Base-by-base conservation (phyloP, 2,329 filamentous ascomycete genomes). In the Talaromyces pinophilus region DNA sequence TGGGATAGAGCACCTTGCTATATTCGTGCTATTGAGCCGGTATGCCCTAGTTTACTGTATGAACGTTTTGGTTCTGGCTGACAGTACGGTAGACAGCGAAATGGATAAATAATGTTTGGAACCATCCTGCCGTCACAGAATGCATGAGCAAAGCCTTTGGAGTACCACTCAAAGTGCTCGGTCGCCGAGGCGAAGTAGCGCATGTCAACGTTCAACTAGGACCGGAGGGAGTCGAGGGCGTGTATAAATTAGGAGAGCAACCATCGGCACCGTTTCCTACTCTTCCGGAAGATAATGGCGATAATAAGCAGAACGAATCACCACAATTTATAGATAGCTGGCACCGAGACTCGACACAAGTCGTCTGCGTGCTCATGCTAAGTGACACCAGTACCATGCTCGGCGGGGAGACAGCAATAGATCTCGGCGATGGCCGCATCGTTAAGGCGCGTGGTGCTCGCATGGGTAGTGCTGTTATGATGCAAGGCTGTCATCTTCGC, bases 331-430 rank as follows among this genome's bases (percentile, higher is more conserved):
- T 59, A 60, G 57, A 60, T 10, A 59, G 57, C 38, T 60, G 57
- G 57, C 57, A 60, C 25, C 38, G 25, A n/a, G 57, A 60, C 40
- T 46, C 57, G 8, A 46, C 28, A 15, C 59, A 35, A 40, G 11
- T 44, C 57, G 74, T 76, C n/a, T 74, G 71, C 46, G 72, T 75
- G n/a, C 52, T 71, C n/a, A 76, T 76, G 74, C 64, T 76, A 8
- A 72, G 70, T 33, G 71, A 75, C 15, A 71, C 71, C 1, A 69
- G 67, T 7, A 68, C 67, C 11, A 76, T 76, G 74, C 50, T 70
- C 1, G 73, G 74, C 4, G 74, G 73, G 4, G 74, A 76, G 65
- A 76, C 73, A 8, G 70, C 69, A 25, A 69, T 76, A 10, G 69
- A 68, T 7, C 71, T 66, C 38, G 69, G 72, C 15, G 50, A 74